Base-by-base conservation (phyloP, 208 protist species). In the Trypanosoma grayi region DNA sequence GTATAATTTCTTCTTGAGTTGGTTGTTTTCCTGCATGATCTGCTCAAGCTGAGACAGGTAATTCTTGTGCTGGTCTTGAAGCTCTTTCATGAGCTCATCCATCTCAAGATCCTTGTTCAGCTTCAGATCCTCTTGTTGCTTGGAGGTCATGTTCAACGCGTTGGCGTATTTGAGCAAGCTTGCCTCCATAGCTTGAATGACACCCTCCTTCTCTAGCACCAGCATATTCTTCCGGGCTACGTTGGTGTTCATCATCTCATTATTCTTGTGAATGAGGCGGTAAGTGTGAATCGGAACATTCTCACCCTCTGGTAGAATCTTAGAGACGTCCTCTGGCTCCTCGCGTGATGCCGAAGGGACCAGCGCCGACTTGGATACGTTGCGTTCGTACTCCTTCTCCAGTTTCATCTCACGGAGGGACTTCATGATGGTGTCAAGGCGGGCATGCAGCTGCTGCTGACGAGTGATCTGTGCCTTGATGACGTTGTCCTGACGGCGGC, bases 151-250 rank as follows among this genome's bases (percentile, higher is more conserved):
- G 51, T 90, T 90, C 60, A 89, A 72, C 20, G 50, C 60, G 22
- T 74, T 70, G 30, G 83, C 75, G 53, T 77, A 79, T 27, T 72
- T 70, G 7, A 59, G 43, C 57, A 94, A 36, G 57, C 84, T 92
- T 44, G 81, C 80, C 46, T 94, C 83, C 33, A 93, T 70, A 18
- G 87, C 75, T 48, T 93, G 71, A 64, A 96, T 75, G 9, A 77
- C 81, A 44, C 71, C 78, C 60, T 93, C 87, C 76, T 94, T 94
- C 70, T 96, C 90, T 16, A 94, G 66, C 54, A 92, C 83, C 28
- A 96, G 66, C 83, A 96, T 92, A 61, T 94, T 89, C 75, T 94
- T 96, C 46, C 87, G 87, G 14, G 80, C 79, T 47, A 93, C 77
- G 52, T 68, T 90, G 16, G 73, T 81, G 50, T 77, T 68, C 79